A percentile compares a stretch with the other conserved stretches of the same genome.
These are phyloP conservation scores for Leishmania martiniquensis DNA, from an alignment of 208 protist species.

Conservation along the genomic window DNA sequence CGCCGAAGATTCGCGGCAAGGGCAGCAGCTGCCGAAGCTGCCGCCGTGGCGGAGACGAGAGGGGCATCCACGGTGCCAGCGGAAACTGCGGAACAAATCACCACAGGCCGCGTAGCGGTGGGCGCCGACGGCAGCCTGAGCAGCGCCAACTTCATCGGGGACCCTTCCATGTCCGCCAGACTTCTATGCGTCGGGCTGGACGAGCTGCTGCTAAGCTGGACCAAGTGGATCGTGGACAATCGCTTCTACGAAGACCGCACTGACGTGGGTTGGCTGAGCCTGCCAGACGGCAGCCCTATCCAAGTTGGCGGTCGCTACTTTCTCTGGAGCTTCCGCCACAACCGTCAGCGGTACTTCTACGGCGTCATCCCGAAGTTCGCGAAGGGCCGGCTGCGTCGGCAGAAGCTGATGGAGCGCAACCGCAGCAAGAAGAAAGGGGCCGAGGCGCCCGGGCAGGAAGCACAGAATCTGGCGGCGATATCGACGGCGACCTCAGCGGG, in stretches of 20 bases:
- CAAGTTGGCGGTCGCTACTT: slow-evolving; percentile 55
- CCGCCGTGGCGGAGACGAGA: not conserved
- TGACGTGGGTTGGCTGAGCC: slow-evolving; percentile 50
- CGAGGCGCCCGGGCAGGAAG: not conserved
- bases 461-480: not conserved
- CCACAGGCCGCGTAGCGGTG: not conserved
- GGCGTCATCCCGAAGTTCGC: slow-evolving; percentile 71
- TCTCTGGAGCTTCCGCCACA: slow-evolving; percentile 63
- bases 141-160: slow-evolving; percentile 6
- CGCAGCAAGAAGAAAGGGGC: slow-evolving; percentile 30
- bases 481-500: not conserved
- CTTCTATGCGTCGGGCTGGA: slow-evolving; percentile 46
- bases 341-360: slow-evolving; percentile 60
- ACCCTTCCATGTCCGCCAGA: slow-evolving; percentile 36
- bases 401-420: slow-evolving; percentile 35
- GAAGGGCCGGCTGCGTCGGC: slow-evolving; percentile 43
- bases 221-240: slow-evolving; percentile 52
- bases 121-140: not conserved
- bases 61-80: not conserved
- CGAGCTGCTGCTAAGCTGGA: slow-evolving; percentile 57
- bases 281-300: slow-evolving; percentile 30
- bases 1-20: slow-evolving; percentile 32
- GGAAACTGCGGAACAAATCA: not conserved
- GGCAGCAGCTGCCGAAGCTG: slow-evolving; percentile 4
- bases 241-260: slow-evolving; percentile 54